A percentile compares a stretch with the other conserved stretches of the same genome.
These are phyloP conservation scores for Coemansia furcata DNA, from an alignment of 192 early-diverging fungal genomes.

Conservation along the genomic window DNA sequence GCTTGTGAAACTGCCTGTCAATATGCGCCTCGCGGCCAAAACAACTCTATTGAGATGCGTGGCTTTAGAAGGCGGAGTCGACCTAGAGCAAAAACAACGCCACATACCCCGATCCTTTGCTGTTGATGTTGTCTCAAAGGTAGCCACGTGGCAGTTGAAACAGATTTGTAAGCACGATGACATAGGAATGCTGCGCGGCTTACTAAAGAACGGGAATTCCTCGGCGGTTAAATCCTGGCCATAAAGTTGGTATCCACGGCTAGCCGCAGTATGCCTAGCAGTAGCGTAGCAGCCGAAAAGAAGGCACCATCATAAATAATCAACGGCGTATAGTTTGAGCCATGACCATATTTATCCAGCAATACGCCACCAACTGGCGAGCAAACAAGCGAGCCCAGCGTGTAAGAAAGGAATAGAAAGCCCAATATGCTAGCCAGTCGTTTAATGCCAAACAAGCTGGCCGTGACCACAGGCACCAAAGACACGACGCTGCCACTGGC, in stretches of 20 bases:
- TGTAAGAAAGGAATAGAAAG: conserved; percentile 21
- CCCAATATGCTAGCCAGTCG: conserved; percentile 32
- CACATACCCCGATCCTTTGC: neutral
- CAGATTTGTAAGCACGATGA: neutral
- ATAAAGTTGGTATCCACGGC: neutral
- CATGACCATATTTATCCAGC: conserved; percentile 35
- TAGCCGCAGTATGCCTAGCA: conserved; percentile 16
- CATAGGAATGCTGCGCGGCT: neutral
- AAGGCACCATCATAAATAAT: conserved; percentile 29
- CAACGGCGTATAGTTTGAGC: conserved; percentile 16
- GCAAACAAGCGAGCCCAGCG: conserved; percentile 12
- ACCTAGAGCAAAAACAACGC: neutral
- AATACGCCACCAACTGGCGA: conserved; percentile 19
- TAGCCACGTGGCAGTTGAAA: neutral
- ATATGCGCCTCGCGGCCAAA: neutral
- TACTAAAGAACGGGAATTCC: neutral
- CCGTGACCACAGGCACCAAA: conserved; percentile 25
- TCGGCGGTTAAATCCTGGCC: neutral
- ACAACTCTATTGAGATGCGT: neutral
- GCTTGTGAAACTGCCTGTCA: neutral
- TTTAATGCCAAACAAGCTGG: conserved; percentile 25
- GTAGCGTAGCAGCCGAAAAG: conserved; percentile 9
- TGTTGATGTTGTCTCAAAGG: neutral
- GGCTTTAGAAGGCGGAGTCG: neutral
- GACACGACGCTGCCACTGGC: conserved; percentile 24